Conservation (phyloP, 257 asterid genomes). For the Ilex aquifolium region DNA sequence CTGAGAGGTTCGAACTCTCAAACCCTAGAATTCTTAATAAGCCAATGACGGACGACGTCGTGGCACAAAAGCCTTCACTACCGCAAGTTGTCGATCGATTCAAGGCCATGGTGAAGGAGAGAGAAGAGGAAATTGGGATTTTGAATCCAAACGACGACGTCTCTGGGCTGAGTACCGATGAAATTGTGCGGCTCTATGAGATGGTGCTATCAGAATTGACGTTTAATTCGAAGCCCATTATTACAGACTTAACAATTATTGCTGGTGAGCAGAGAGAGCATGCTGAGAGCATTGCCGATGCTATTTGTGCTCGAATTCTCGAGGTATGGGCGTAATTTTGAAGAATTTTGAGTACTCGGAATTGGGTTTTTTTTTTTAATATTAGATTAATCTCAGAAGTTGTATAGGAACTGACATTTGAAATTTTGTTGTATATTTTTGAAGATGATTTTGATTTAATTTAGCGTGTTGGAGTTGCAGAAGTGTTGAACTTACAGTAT, state of each 20-base stretch:
- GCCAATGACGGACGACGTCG: neutral
- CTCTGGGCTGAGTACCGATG: neutral
- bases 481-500: too few species aligned
- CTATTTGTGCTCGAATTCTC: neutral
- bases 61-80: neutral
- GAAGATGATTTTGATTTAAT: too few species aligned
- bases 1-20: neutral
- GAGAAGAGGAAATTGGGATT: neutral
- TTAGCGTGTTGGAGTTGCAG: too few species aligned
- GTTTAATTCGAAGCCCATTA: neutral
- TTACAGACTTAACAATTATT: neutral
- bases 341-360: too few species aligned
- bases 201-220: neutral
- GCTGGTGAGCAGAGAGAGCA: constrained; percentile 1
- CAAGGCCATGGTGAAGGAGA: neutral
- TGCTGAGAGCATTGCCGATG: neutral
- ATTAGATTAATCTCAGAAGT: too few species aligned
- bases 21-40: neutral
- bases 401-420: too few species aligned
- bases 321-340: neutral
- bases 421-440: too few species aligned
- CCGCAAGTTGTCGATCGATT: neutral
- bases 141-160: neutral
- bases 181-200: neutral
- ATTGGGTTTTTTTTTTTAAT: too few species aligned